Evolutionary conservation across 2,329 filamentous ascomycete genomes (phyloP).

Genomic region (Harringtonia lauricola): DNA sequence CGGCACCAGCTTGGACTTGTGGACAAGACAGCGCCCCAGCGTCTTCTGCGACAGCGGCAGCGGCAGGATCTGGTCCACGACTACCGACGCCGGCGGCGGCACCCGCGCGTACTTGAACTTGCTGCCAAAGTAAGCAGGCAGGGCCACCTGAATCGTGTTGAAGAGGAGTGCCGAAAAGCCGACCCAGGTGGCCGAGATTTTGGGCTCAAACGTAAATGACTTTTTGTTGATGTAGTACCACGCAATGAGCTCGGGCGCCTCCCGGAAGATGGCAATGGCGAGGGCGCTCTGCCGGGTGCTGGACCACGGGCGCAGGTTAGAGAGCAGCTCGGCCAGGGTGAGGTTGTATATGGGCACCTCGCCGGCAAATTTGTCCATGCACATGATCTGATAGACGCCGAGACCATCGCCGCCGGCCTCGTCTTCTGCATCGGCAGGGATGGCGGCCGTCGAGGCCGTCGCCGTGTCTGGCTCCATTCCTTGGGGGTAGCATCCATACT

Average conservation of each 20-base stretch:
- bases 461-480: constrained; percentile 44
- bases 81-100: constrained; percentile 67
- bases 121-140: constrained; percentile 64
- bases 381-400: constrained; percentile 58
- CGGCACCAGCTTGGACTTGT: constrained; percentile 66
- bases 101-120: constrained; percentile 47
- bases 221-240: constrained; percentile 77
- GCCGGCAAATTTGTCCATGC: constrained; percentile 55
- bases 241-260: constrained; percentile 75
- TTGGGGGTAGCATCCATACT: constrained; percentile 76
- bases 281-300: constrained; percentile 73
- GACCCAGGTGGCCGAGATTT: constrained; percentile 87
- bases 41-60: constrained; percentile 71
- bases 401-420: constrained; percentile 28
- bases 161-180: constrained; percentile 86
- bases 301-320: constrained; percentile 72
- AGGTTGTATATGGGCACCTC: constrained; percentile 69
- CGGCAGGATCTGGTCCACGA: constrained; percentile 81
- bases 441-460: not conserved
- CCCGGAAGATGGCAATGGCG: constrained; percentile 65
- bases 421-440: constrained; percentile 23
- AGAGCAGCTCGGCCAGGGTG: constrained; percentile 66
- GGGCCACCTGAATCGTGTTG: constrained; percentile 61
- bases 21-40: constrained; percentile 66
- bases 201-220: constrained; percentile 80